Conservation (phyloP, 495 filamentous ascomycete genomes). For the Neurospora cerealis region DNA sequence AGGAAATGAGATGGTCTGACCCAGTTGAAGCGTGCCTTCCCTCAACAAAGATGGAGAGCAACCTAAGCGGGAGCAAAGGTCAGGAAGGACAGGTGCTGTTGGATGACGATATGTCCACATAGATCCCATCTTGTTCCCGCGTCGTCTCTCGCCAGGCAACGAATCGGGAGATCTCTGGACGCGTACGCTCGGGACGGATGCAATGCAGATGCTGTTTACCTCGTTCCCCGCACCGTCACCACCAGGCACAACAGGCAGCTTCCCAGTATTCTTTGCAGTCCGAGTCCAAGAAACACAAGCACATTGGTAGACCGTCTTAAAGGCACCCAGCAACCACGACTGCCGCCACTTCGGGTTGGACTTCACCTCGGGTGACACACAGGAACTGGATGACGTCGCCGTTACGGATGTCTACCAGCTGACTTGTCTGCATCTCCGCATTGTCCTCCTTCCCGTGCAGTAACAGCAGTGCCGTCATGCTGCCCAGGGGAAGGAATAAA, state of each 20-base stretch:
- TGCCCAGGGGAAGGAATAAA: slow-evolving; percentile 1
- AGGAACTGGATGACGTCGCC: slow-evolving; percentile 20
- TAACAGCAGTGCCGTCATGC: neutral
- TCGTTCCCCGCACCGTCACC: slow-evolving; percentile 4
- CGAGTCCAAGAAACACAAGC: neutral
- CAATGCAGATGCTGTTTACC: slow-evolving; percentile 3
- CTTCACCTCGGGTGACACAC: slow-evolving; percentile 9
- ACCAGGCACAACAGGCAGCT: neutral
- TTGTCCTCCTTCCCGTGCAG: neutral
- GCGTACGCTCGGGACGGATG: neutral
- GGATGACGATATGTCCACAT: neutral
- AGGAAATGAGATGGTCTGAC: neutral
- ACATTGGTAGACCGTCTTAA: neutral
- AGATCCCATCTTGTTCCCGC: neutral
- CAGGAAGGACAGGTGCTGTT: neutral
- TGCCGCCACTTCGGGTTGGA: neutral
- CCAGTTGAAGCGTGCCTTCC: neutral
- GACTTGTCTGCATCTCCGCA: slow-evolving; percentile 2
- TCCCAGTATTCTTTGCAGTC: neutral
- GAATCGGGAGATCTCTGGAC: neutral
- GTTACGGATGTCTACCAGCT: slow-evolving; percentile 11
- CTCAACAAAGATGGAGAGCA: neutral
- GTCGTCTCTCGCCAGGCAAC: neutral
- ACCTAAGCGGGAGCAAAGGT: neutral
- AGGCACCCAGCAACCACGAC: neutral